Base-by-base conservation (phyloP, 2,329 filamentous ascomycete genomes). In the Hypocrella siamensis region DNA sequence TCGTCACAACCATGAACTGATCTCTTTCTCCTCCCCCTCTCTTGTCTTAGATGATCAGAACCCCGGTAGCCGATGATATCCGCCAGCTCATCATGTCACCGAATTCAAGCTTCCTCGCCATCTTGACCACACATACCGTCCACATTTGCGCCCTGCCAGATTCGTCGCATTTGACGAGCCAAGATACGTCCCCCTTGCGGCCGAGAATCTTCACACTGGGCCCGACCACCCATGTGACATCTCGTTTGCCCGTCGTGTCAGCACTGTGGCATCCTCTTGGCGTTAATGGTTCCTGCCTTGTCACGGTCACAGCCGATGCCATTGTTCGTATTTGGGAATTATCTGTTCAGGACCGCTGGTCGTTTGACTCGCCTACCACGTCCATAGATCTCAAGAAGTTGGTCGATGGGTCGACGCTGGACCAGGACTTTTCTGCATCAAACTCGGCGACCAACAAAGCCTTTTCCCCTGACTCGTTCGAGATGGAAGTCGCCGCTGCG, bases 231-330 rank as follows among this genome's bases (percentile, higher is more conserved):
- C 88, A 96, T 54, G 84, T 94, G 30, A 78, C 86, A 31, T 83
- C 88, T 29, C 78, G 85, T 41, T 73, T 84, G 6, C 73, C 82
- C 2, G 66, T 98, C 35, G 75, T 77, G 16, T 83, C 84, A 2
- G 80, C 78, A 4, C 46, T 94, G 35, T 98, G 90, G 88, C 90
- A 98, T 56, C 90, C 90, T 1, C 63, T 96, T 1, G 86, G 86
- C 2, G 75, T 88, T 9, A 73, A 79, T 38, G 81, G 81, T 19
- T 75, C 75, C 16, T 85, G 82, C 33, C 59, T 98, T 19, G 79
- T 96, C 15, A 96, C 90, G 0, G 70, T 94, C 26, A 93, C 90
- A 2, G 72, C 75, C 32, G 85, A 94, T 51, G 84, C 86, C 6
- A 76, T 86, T 24, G 81, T 96, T 4, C 74, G 90, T 22, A 58